A percentile compares a stretch with the other conserved stretches of the same genome.
Evolutionary conservation across 352 stramenopile species (phyloP).

Genomic region (Lagenidium sp.): DNA sequence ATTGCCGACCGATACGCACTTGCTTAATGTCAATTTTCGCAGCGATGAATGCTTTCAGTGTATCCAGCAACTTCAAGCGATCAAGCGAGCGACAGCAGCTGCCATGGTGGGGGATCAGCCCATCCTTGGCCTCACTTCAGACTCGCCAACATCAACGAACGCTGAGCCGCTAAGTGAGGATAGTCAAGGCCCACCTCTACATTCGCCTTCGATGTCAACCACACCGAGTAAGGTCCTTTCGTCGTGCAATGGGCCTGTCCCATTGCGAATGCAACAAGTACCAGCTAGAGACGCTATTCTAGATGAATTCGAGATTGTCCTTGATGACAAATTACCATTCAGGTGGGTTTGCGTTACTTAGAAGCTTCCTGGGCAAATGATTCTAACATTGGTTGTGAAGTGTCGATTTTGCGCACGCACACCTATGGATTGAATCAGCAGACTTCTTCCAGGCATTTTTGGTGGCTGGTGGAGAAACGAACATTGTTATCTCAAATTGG

Average conservation of each 20-base stretch:
- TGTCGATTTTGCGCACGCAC: constrained; percentile 49
- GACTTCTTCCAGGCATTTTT: constrained; percentile 40
- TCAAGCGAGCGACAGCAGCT: constrained; percentile 60
- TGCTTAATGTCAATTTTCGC: constrained; percentile 3
- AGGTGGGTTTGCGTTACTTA: constrained; percentile 29
- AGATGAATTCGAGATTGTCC: constrained; percentile 59
- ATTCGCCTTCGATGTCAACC: too few species aligned
- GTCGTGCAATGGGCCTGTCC: too few species aligned
- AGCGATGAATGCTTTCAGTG: constrained; percentile 82
- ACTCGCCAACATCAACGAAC: constrained; percentile 1
- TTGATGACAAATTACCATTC: constrained; percentile 59
- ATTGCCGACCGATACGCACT: constrained; percentile 2
- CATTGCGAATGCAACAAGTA: neutral
- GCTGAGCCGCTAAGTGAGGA: neutral
- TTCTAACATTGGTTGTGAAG: constrained; percentile 15
- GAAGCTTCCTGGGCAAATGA: too few species aligned
- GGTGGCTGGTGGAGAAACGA: constrained; percentile 38
- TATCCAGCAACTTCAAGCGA: constrained; percentile 64
- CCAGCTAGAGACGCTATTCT: constrained; percentile 40
- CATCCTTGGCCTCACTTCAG: too few species aligned
- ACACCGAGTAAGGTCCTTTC: too few species aligned
- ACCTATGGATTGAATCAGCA: constrained; percentile 53
- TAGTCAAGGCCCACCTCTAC: too few species aligned
- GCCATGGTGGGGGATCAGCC: constrained; percentile 42
- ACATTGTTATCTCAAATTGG: constrained; percentile 48